phyloP scores from a whole-genome alignment of 331 rosid species.

The Acacia pycnantha region DNA sequence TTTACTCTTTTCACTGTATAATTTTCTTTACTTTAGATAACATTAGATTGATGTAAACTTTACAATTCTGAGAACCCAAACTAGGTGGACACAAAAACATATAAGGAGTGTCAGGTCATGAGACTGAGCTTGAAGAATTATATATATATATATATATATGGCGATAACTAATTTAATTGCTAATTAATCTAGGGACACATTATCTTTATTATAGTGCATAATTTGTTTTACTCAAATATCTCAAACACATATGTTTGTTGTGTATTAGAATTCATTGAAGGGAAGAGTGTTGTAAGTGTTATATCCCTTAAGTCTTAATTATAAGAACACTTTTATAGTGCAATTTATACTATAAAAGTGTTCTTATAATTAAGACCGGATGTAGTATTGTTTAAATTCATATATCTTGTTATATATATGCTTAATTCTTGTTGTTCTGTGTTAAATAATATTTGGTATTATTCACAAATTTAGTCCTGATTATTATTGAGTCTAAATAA shows the following conservation, averaged over 20 bases:
- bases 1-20: background rate
- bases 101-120: no score
- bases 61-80: background rate
- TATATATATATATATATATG: no score
- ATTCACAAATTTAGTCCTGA: background rate
- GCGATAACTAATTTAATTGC: background rate
- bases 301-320: no score
- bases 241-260: background rate
- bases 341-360: no score
- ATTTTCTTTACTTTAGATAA: background rate
- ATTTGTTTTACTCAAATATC: background rate
- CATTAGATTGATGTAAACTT: background rate
- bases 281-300: background rate
- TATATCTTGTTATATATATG: background rate
- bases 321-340: no score
- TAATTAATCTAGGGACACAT: background rate
- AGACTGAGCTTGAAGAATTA: no score
- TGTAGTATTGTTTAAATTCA: background rate
- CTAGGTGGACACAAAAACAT: background rate
- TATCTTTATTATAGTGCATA: background rate
- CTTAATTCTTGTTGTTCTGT: background rate
- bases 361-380: no score
- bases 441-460: background rate
- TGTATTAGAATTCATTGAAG: background rate
- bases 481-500: background rate